Base-by-base conservation (phyloP, 495 filamentous ascomycete species). In the Talaromyces adpressus region DNA sequence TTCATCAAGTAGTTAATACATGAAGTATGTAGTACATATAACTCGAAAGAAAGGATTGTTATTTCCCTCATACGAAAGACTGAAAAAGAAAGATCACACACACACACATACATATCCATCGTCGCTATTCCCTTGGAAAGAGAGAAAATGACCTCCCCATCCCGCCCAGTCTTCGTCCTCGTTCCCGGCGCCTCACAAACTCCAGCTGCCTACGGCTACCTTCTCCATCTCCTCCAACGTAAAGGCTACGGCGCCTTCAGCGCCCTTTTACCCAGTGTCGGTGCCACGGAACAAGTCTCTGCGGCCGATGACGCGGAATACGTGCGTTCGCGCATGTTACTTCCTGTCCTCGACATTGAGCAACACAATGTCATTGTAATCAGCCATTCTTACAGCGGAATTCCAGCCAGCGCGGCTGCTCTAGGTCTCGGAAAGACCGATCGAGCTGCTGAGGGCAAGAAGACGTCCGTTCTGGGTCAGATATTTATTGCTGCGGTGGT, bases 361-460 rank as follows among this genome's bases (percentile, higher is more conserved):
- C 66, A 71, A 27, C 65, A 64, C 52, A 67, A 74, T 20, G 65
- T 73, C 9, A 59, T 73, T 8, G 56, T 75, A 3, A 45, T 73
- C 12, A 65, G 72, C 62, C 73, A 76, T 61, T 74, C 72, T 4
- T 76, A 74, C 39, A 70, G 68, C 1, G 70, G 72, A 1, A 70
- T 73, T 61, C 71, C 70, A 7, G 72, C 69, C 6, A 65, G 69
- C 1, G 67, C 67, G 4, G 72, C 71, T 4, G 72, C 71, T 0
- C 45, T 8, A 9, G 68, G 68, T 0, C 45, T 72, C 4, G 54
- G 62, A 12, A 70, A 66, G 51, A 59, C 65, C 0, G 60, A 68
- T 34, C 65, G 67, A 12, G n/a, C 16, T 14, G 53, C 62, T 36
- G 58, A 68, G 16, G 66, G 66, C 11, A 69, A 71, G 52, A 16